phyloP scores from a whole-genome alignment of 441 rosid species.

The Syzygium malaccense region DNA sequence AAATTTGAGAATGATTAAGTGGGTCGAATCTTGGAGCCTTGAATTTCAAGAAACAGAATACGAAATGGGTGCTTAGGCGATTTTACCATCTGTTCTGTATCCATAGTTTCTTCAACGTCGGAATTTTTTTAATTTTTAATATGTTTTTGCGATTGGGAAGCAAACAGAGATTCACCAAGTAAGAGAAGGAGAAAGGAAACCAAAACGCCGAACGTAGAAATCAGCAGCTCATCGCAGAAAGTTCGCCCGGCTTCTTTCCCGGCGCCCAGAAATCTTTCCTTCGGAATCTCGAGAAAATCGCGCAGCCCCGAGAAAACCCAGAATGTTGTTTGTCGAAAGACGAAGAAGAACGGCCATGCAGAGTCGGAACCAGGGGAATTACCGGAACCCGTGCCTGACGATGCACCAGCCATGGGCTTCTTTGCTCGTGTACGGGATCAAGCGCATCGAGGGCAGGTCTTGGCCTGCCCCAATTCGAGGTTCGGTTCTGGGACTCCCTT shows the following conservation, averaged over 20 bases:
- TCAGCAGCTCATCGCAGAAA: not conserved
- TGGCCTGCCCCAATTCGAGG: slow-evolving; percentile 76
- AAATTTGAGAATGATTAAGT: not conserved
- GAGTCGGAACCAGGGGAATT: slow-evolving; percentile 39
- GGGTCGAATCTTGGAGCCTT: no score
- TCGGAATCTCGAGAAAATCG: not conserved
- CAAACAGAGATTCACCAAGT: not conserved
- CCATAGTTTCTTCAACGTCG: not conserved
- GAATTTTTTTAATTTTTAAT: not conserved
- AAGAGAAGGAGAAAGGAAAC: not conserved
- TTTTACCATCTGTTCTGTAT: not conserved
- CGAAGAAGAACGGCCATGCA: not conserved
- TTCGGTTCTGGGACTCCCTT: not conserved
- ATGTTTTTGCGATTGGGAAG: not conserved
- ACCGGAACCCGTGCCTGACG: slow-evolving; percentile 72
- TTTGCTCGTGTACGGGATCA: slow-evolving; percentile 72
- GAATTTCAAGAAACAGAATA: not conserved
- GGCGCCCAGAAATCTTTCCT: not conserved
- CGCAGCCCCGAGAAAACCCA: not conserved
- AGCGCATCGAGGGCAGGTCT: slow-evolving; percentile 90
- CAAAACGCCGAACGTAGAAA: not conserved
- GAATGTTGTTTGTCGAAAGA: not conserved
- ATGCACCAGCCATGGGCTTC: slow-evolving; percentile 99
- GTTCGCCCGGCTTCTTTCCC: no score
- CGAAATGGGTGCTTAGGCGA: not conserved